phyloP scores from a whole-genome alignment of 2,329 filamentous ascomycete genomes.

The Botrytis paeoniae region DNA sequence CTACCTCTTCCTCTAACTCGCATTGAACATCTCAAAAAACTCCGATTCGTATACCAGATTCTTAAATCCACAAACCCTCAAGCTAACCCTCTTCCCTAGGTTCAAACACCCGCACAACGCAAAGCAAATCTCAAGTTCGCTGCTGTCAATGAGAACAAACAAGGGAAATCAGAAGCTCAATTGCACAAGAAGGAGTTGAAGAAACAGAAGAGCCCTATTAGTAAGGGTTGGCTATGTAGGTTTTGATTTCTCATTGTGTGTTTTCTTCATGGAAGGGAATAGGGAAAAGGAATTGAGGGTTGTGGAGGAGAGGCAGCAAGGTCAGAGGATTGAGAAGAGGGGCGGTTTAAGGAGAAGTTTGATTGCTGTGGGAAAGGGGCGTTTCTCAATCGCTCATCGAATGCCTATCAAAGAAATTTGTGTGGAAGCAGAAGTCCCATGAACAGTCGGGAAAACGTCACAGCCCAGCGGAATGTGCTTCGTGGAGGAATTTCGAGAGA shows the following conservation, averaged over 20 bases:
- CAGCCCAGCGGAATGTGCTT: background rate
- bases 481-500: background rate
- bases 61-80: background rate
- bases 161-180: conserved; percentile 68
- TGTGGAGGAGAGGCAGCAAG: background rate
- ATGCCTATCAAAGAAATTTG: background rate
- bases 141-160: conserved; percentile 67
- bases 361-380: background rate
- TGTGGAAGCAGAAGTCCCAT: background rate
- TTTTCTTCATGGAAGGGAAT: background rate
- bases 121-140: conserved; percentile 77
- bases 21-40: background rate
- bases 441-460: background rate
- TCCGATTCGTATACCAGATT: background rate
- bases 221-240: conserved; percentile 62
- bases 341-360: too few relatives aligned
- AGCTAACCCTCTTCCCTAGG: conserved; percentile 46
- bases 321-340: background rate
- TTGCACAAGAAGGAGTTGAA: conserved; percentile 56
- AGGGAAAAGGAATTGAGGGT: background rate
- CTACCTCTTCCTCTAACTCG: background rate
- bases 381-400: background rate
- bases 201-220: conserved; percentile 52
- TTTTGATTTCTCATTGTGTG: conserved; percentile 21
- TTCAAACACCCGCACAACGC: conserved; percentile 81